Percentiles rank a stretch among this genome's conserved stretches.
Conservation (phyloP, 2,329 filamentous ascomycete genomes). For the Pyrenochaeta sp. region DNA sequence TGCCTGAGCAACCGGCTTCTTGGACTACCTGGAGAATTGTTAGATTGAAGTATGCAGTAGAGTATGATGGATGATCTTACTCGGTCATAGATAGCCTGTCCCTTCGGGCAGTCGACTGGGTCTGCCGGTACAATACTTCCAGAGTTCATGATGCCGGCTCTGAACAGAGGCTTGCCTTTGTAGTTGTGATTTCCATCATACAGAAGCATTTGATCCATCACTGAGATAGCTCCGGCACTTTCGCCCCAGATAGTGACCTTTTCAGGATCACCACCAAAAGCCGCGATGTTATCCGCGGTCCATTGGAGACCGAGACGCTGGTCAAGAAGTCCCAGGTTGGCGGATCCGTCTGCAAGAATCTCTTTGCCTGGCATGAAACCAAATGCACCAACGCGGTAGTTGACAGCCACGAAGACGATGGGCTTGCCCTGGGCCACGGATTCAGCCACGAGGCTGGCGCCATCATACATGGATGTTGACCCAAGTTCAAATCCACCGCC, state of each 20-base stretch:
- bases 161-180: constrained; percentile 77
- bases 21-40: constrained; percentile 56
- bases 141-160: constrained; percentile 74
- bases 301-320: constrained; percentile 76
- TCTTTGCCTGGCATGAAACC: constrained; percentile 76
- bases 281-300: constrained; percentile 77
- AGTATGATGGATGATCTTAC: constrained; percentile 28
- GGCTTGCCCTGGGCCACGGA: constrained; percentile 64
- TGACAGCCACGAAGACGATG: constrained; percentile 77
- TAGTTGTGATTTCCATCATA: constrained; percentile 77
- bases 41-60: constrained; percentile 61
- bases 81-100: constrained; percentile 65
- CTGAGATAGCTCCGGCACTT: constrained; percentile 65
- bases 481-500: constrained; percentile 53
- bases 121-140: constrained; percentile 49
- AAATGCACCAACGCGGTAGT: constrained; percentile 78
- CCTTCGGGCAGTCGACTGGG: constrained; percentile 70
- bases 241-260: constrained; percentile 84
- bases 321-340: constrained; percentile 76
- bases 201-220: constrained; percentile 77
- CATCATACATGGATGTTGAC: constrained; percentile 51
- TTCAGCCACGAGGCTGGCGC: constrained; percentile 47
- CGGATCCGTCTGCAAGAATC: constrained; percentile 69
- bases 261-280: constrained; percentile 80
- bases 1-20: constrained; percentile 54